Conservation (phyloP, 371 early-diverging fungal genomes). For the Lichtheimia ornata region DNA sequence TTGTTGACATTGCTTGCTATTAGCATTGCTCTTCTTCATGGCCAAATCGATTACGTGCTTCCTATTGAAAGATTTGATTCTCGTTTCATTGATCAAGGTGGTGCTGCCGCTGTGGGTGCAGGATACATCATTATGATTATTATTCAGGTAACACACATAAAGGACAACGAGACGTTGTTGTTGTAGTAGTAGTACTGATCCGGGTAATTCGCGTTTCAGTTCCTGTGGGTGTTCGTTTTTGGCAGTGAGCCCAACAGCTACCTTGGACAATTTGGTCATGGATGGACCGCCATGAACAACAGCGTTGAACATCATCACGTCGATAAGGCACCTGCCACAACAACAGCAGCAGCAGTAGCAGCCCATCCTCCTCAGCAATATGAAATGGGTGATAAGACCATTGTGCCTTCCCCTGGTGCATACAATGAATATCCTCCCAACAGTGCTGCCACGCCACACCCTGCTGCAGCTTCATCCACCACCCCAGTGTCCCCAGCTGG, state of each 20-base stretch:
- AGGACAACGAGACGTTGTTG: not conserved
- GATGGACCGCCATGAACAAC: slow-evolving; percentile 22
- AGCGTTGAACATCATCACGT: slow-evolving; percentile 18
- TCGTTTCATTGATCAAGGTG: slow-evolving; percentile 1
- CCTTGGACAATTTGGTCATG: slow-evolving; percentile 26
- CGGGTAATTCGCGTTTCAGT: slow-evolving; percentile 11
- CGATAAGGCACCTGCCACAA: slow-evolving; percentile 7
- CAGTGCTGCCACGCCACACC: slow-evolving; percentile 8
- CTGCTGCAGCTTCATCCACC: slow-evolving; percentile 14
- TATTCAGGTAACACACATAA: slow-evolving; percentile 24
- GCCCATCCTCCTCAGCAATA: slow-evolving; percentile 8
- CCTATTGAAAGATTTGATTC: slow-evolving; percentile 2
- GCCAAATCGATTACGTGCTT: slow-evolving; percentile 30
- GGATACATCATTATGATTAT: slow-evolving; percentile 46
- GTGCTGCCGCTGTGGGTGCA: slow-evolving; percentile 35
- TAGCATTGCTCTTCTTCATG: slow-evolving; percentile 35
- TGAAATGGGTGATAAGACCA: slow-evolving; percentile 35
- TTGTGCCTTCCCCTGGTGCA: slow-evolving; percentile 15
- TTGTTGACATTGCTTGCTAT: slow-evolving; percentile 41
- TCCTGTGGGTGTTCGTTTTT: slow-evolving; percentile 49
- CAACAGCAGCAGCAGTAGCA: slow-evolving; percentile 8
- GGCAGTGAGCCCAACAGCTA: slow-evolving; percentile 47
- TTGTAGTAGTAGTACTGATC: not conserved
- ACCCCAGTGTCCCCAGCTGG: not conserved
- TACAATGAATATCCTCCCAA: slow-evolving; percentile 1